Percentiles rank a stretch among this genome's conserved stretches.
Evolutionary conservation across 805 yeast species (phyloP).

Genomic region (Cyberlindnera galapagoensis): DNA sequence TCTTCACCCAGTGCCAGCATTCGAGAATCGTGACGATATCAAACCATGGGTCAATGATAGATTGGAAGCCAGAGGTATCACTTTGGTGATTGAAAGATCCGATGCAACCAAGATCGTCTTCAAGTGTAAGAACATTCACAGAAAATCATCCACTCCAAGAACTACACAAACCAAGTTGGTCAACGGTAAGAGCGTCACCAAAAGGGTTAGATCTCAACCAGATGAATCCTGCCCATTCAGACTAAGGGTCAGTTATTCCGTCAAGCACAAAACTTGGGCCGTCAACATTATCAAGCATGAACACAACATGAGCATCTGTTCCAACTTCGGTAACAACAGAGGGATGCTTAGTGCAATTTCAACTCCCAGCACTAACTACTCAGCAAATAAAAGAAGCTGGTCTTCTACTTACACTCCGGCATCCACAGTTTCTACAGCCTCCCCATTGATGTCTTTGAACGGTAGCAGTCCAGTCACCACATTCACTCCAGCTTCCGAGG

Average conservation of each 20-base stretch:
- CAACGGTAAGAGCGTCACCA: constrained; percentile 10
- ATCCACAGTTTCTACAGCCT: constrained; percentile 18
- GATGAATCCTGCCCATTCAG: constrained; percentile 25
- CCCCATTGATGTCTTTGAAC: constrained; percentile 13
- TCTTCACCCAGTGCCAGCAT: constrained; percentile 22
- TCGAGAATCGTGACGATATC: constrained; percentile 20
- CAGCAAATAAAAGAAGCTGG: constrained; percentile 17
- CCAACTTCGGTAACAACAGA: constrained; percentile 18
- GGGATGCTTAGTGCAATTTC: constrained; percentile 4
- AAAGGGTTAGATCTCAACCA: constrained; percentile 18
- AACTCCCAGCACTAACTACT: constrained; percentile 8
- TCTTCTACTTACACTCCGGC: constrained; percentile 19
- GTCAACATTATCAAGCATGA: constrained; percentile 22
- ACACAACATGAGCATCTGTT: constrained; percentile 19
- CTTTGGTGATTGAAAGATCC: constrained; percentile 27
- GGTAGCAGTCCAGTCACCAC: constrained; percentile 8
- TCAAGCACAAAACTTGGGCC: constrained; percentile 21
- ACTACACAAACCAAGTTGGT: constrained; percentile 6
- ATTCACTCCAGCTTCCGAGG: constrained; percentile 15
- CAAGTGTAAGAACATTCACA: constrained; percentile 26
- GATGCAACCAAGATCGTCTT: constrained; percentile 27
- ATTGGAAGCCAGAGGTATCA: constrained; percentile 18
- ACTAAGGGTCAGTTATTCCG: constrained; percentile 24
- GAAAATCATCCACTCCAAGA: constrained; percentile 17
- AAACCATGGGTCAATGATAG: constrained; percentile 23